Evolutionary conservation across 2,329 filamentous ascomycete genomes (phyloP), one percentile per base, ranked within the genome.

Genomic region (Colletotrichum incanum): DNA sequence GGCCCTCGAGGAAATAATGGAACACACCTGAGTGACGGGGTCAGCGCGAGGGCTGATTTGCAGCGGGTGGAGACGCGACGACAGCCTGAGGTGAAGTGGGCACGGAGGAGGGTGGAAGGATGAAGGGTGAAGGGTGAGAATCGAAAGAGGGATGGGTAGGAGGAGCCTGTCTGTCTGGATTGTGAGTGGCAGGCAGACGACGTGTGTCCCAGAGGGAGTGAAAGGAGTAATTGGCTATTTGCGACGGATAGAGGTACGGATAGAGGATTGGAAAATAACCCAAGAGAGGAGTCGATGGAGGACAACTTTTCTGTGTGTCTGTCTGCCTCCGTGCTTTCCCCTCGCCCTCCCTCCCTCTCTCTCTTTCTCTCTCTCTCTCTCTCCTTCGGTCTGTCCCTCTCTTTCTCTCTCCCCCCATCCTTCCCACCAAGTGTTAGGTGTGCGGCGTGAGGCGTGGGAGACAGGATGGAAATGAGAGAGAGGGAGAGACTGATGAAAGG

Each of bases 31-130:
- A 58, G 47, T 41, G 45, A 39, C 16, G 47, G 49, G 67, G 67
- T 70, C 63, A 66, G 52, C 69, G 59, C 65, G 65, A 72, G 72
- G 70, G 70, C 65, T 73, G 61, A 71, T 64, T 71, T 58, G 64
- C 69, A 72, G 71, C 67, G 34, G 62, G 71, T 74, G 73, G 71
- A 65, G 73, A 72, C 65, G 65, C 68, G 58, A 54, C 63, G 55
- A 67, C 50, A 56, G 66, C 65, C 65, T 59, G 61, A 39, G 45
- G 50, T 41, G 59, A 37, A 28, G 50, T 37, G 60, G 66, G 39
- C 58, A 50, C 34, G 39, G 28, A 26, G 14, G 55, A 60, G 41
- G 50, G 60, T 55, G 31, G 26, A 67, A 49, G 50, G 45, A 60
- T 41, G 31, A 41, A 65, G 61, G 64, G 59, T 31, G 50, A 67